phyloP scores from a whole-genome alignment of 805 yeast species.

The Teunomyces lycoperdinae region DNA sequence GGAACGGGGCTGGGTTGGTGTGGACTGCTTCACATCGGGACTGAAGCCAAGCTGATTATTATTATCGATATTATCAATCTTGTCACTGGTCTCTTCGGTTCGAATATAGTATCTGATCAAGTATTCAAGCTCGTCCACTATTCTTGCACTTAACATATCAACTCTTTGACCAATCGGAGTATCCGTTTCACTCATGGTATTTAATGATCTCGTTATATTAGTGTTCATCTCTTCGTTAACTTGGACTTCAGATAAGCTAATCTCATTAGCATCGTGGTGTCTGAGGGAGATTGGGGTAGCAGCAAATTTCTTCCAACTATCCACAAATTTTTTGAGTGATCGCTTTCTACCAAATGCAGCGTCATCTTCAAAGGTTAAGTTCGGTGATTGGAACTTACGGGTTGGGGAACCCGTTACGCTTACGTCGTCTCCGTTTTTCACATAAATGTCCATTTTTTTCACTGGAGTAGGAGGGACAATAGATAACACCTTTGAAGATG shows the following conservation, averaged over 20 bases:
- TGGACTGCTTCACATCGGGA: neutral
- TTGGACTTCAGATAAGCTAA: neutral
- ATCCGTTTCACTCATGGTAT: conserved; percentile 10
- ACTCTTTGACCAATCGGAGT: conserved; percentile 36
- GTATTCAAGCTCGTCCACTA: conserved; percentile 64
- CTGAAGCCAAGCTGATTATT: conserved; percentile 6
- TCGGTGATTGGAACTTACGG: conserved; percentile 3
- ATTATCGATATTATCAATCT: conserved; percentile 16
- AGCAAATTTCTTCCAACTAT: conserved; percentile 38
- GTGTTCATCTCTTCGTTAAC: conserved; percentile 3
- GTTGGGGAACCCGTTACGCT: conserved; percentile 11
- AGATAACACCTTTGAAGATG: conserved; percentile 40
- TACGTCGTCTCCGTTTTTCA: conserved; percentile 12
- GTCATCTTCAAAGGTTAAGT: neutral
- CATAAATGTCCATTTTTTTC: conserved; percentile 50
- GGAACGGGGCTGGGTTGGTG: neutral
- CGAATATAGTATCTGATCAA: conserved; percentile 45
- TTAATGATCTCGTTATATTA: neutral
- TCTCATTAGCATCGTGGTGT: neutral
- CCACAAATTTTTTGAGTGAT: conserved; percentile 37
- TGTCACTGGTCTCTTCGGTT: conserved; percentile 13
- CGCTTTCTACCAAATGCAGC: conserved; percentile 24
- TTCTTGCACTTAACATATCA: conserved; percentile 68
- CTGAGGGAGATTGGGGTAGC: conserved; percentile 3
- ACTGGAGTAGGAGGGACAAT: conserved; percentile 69